Base-by-base conservation (phyloP, 495 filamentous ascomycete species). In the Penicillium antarcticum region DNA sequence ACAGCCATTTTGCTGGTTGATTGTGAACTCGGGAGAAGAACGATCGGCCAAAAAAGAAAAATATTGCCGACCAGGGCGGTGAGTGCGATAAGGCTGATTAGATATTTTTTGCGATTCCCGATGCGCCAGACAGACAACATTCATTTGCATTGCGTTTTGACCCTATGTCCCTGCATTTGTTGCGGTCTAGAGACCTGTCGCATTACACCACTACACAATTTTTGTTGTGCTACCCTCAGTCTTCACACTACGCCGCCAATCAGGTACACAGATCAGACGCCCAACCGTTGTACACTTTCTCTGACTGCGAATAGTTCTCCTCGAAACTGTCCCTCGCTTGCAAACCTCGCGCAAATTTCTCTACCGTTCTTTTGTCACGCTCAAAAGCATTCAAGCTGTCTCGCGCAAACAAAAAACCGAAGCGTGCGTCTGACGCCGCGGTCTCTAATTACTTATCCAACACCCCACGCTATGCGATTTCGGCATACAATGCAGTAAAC, bases 1-100 rank as follows among this genome's bases (percentile, higher is more conserved):
- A 77, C 72, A 19, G 68, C 68, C 78, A 80, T 80, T 14, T 40
- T 58, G 47, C 17, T 14, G 17, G 12, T 29, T 18, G 19, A 18
- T 38, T 48, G 26, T 26, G 19, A 19, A 41, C 39, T 14, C 34
- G 16, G 17, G 43, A 19, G 39, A 44, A 37, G 38, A 42, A 49
- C 21, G 17, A 41, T 41, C 32, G 39, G 7, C 26, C 34, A 36
- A 37, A 59, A 55, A 61, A 61, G 29, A 52, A 62, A 61, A 60
- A 50, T 64, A 65, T 53, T 62, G 61, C 61, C 60, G 34, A 3
- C 1, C 12, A 8, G 16, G 58, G 61, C 61, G 61, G 58, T 62
- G 47, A 59, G 17, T 0, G 11, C 45, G 60, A 66, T 66, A 66
- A 66, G 39, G 41, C 48, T 55, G 63, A 66, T 52, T 56, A 58